Evolutionary conservation across 164 flowering plant genomes (phyloP), one percentile per base, ranked within the genome.

Genomic region (Vitis vinifera): DNA sequence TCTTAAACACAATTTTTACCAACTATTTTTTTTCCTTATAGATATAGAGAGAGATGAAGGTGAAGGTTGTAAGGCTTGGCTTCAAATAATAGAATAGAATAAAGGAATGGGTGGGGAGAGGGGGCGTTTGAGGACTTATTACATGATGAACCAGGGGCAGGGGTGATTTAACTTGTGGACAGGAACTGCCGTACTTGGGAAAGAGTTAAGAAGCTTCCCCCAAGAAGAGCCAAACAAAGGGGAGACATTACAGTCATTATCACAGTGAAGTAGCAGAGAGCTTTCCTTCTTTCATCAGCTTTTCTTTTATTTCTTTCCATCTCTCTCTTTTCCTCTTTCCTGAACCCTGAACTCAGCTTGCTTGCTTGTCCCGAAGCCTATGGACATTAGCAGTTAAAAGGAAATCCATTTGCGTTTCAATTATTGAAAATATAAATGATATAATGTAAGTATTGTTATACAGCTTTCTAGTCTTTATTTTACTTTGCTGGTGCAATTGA

Each of bases 191-290:
- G 71, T 73, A 68, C 71, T 13, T 49, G 23, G 55, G 77, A 74
- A 74, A 29, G 73, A 74, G 77, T 74, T 56, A 69, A 74, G 77
- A 74, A 74, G 69, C 73, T 69, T 74, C 77, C 73, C 62, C 63
- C 65, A 72, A 69, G 62, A 48, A 53, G 29, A 58, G 59, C 75
- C 64, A 59, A 68, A 63, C 68, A 50, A 56, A 55, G 51, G 13
- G 19, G 27, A 47, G 49, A 53, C 67, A 61, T 52, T 61, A 56
- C 71, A 62, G 76, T 73, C 76, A 63, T 47, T 23, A 19, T 66
- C 66, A 52, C 69, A 12, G 59, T 51, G 23, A 72, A 29, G 8
- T 63, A 17, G 15, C 29, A 30, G 19, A 31, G 5, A 37, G 44
- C 44, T 37, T 37, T 17, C 27, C 51, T 53, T 37, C 68, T 53